These are phyloP conservation scores for Alternaria burnsii DNA, from an alignment of 2,329 filamentous ascomycete genomes.

Conservation along the genomic window DNA sequence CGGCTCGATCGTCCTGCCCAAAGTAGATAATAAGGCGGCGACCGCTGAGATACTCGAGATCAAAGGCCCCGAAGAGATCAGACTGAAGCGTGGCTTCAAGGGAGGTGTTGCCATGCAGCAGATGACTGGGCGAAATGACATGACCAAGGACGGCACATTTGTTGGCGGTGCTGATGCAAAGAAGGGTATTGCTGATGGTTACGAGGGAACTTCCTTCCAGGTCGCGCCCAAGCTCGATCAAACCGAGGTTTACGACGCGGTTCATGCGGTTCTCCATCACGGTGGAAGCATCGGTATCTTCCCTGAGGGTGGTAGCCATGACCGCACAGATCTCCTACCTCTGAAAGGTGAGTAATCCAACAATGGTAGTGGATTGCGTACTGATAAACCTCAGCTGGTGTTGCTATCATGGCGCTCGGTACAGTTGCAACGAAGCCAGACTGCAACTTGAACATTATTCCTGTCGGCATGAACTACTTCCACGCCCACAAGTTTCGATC, in stretches of 20 bases:
- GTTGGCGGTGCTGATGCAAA: slow-evolving; percentile 62
- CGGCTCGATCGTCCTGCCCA: slow-evolving; percentile 86
- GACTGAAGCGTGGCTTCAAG: slow-evolving; percentile 88
- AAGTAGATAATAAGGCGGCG: slow-evolving; percentile 80
- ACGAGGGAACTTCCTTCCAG: slow-evolving; percentile 83
- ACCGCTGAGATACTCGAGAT: slow-evolving; percentile 87
- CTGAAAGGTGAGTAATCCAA: slow-evolving; percentile 65
- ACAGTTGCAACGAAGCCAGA: slow-evolving; percentile 84
- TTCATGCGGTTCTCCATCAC: slow-evolving; percentile 81
- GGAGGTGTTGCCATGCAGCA: slow-evolving; percentile 77
- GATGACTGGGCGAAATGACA: slow-evolving; percentile 80
- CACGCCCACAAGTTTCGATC: slow-evolving; percentile 98
- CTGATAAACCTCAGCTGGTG: slow-evolving; percentile 69
- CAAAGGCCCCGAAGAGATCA: slow-evolving; percentile 78
- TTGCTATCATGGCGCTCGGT: slow-evolving; percentile 97
- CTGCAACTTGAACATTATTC: slow-evolving; percentile 92
- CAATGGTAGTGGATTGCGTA: not conserved
- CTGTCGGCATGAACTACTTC: slow-evolving; percentile 99
- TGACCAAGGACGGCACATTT: slow-evolving; percentile 72
- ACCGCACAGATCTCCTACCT: slow-evolving; percentile 88
- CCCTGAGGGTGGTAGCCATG: slow-evolving; percentile 94
- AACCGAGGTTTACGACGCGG: slow-evolving; percentile 89
- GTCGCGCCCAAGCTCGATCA: slow-evolving; percentile 93
- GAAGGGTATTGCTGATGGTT: slow-evolving; percentile 64
- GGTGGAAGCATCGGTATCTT: slow-evolving; percentile 97